phyloP scores from a whole-genome alignment of 169 alveolate genomes.

The Cryptosporidium sp. region DNA sequence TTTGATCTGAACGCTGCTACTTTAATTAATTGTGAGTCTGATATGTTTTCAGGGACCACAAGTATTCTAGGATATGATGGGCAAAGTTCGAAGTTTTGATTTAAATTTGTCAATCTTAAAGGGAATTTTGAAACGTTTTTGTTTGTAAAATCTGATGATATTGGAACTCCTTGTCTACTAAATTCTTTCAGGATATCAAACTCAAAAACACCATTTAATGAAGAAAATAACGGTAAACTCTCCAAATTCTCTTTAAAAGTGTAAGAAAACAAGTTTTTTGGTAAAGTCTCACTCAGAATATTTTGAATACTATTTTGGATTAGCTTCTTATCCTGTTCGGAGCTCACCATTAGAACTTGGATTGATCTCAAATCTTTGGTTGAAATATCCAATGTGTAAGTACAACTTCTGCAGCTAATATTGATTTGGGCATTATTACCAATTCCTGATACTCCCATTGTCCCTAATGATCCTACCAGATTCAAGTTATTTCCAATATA shows the following conservation, averaged over 20 bases:
- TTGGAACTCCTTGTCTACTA: conserved; percentile 43
- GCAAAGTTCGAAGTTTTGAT: conserved; percentile 77
- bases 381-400: conserved; percentile 26
- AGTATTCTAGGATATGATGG: conserved; percentile 79
- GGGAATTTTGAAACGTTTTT: neutral
- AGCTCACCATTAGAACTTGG: conserved; percentile 17
- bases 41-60: conserved; percentile 76
- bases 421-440: neutral
- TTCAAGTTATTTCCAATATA: neutral
- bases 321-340: conserved; percentile 33
- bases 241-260: neutral
- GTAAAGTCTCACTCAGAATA: conserved; percentile 14
- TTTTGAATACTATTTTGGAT: neutral
- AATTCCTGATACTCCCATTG: neutral
- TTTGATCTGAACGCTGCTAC: conserved; percentile 79
- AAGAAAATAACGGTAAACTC: neutral
- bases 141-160: neutral
- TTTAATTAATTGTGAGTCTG: conserved; percentile 76
- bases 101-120: conserved; percentile 72
- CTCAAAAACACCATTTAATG: neutral
- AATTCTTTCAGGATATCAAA: conserved; percentile 37
- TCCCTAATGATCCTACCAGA: neutral
- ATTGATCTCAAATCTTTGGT: conserved; percentile 53
- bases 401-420: neutral
- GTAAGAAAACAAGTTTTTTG: conserved; percentile 17